Base-by-base conservation (phyloP, 1,284 basidiomycete genomes). In the Apiotrichum veenhuisii region DNA sequence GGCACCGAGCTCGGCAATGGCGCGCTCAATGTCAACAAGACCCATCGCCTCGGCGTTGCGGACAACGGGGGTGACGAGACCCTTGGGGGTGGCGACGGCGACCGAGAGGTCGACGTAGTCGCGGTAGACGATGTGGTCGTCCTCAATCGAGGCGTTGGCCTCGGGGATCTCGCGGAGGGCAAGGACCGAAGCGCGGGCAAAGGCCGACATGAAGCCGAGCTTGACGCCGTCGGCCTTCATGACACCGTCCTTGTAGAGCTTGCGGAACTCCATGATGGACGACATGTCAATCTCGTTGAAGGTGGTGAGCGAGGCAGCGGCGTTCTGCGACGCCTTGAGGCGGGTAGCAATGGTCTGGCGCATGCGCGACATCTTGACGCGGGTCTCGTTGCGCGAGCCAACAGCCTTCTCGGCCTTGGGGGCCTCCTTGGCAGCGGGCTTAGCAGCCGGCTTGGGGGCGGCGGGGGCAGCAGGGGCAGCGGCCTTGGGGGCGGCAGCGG, bases 251-350 rank as follows among this genome's bases (percentile, higher is more conserved):
- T 98, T 98, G 86, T 95, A 95, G 72, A 89, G 87, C 73, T 87
- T 86, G 69, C 96, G 88, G 86, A 98, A 87, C 52, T 89, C 87
- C 82, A 98, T 90, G 62, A 98, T 80, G 46, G 87, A 87, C 45
- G 90, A 93, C 95, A 98, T 98, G 82, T 98, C 95, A 74, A 98
- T 92, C 80, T 98, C 95, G 81, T 98, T 98, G 84, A 98, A 98
- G 44, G 95, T 98, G 52, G 96, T 98, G 64, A 98, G 80, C 57
- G 92, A 93, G 46, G 95, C 95, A 12, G 95, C 96, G 15, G 92
- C 85, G 78, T 98, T 98, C 79, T 98, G 95, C 42, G 94, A 96
- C 76, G 97, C 89, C 82, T 98, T 98, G 74, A 98, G 84, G 58
- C 95, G 90, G 80, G 96, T 92, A 48, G 95, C 90, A 71, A 98